Percentiles rank a stretch among this genome's conserved stretches.
Evolutionary conservation across 345 rosid species (phyloP).

Genomic region (Aquilaria sinensis): DNA sequence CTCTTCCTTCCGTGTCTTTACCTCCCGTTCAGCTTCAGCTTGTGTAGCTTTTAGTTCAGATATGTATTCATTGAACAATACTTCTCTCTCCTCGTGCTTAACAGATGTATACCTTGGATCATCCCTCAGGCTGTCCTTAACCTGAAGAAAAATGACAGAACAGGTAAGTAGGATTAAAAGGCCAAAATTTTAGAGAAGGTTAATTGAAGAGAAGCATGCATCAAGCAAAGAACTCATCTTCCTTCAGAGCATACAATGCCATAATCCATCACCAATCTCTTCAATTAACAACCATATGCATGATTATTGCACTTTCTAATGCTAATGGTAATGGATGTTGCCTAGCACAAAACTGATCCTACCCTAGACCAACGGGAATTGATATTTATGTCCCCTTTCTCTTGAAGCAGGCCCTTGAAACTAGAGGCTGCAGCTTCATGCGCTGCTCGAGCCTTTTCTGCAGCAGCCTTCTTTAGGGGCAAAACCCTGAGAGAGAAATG

Average conservation of each 20-base stretch:
- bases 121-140: constrained; percentile 76
- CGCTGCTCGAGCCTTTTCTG: constrained; percentile 67
- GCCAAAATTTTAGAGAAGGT: not conserved
- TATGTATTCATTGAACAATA: constrained; percentile 67
- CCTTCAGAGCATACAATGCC: too few species aligned
- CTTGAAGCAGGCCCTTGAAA: constrained; percentile 81
- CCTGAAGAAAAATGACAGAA: constrained; percentile 32
- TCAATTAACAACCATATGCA: too few species aligned
- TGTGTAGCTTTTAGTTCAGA: constrained; percentile 67
- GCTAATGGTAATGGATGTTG: too few species aligned
- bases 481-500: constrained; percentile 49
- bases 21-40: constrained; percentile 55
- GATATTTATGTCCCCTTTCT: constrained; percentile 55
- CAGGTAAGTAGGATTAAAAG: not conserved
- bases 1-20: constrained; percentile 67
- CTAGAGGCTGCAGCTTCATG: constrained; percentile 62
- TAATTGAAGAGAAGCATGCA: not conserved
- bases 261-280: too few species aligned
- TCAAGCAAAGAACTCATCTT: too few species aligned
- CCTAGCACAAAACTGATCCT: constrained; percentile 10
- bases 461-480: constrained; percentile 66
- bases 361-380: constrained; percentile 94
- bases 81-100: constrained; percentile 80
- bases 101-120: constrained; percentile 80
- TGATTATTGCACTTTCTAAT: too few species aligned